These are phyloP conservation scores for Syzygium aromaticum DNA, from an alignment of 345 rosid genomes.

Conservation along the genomic window DNA sequence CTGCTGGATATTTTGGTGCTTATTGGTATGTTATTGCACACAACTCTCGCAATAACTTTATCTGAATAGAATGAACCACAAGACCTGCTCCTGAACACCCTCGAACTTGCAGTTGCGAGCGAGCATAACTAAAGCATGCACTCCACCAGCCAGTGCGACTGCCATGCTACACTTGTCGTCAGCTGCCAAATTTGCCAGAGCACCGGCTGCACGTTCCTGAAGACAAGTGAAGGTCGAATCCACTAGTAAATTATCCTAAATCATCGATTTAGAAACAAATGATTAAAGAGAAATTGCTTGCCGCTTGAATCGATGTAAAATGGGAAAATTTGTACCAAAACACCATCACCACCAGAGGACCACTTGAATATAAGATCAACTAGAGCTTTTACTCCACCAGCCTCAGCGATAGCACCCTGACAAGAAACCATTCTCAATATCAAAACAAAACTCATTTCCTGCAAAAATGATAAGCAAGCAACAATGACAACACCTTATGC, in stretches of 20 bases:
- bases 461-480: not conserved
- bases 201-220: constrained; percentile 89
- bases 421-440: not conserved
- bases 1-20: not conserved
- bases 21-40: not conserved
- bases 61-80: not conserved
- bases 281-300: not conserved
- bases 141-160: constrained; percentile 69
- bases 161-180: constrained; percentile 81
- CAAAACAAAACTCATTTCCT: not conserved
- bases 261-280: not conserved
- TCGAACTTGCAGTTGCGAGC: constrained; percentile 75
- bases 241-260: not conserved
- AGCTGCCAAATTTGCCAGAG: constrained; percentile 82
- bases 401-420: constrained; percentile 69
- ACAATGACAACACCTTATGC: constrained; percentile 44
- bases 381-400: constrained; percentile 74
- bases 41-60: not conserved
- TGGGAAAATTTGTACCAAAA: constrained; percentile 34
- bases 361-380: constrained; percentile 77
- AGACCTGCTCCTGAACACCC: constrained; percentile 88
- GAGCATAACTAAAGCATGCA: constrained; percentile 72
- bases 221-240: constrained; percentile 1
- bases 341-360: constrained; percentile 73
- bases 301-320: not conserved